Evolutionary conservation across 768 basidiomycete genomes (phyloP), one percentile per base, ranked within the genome.

Genomic region (Auricularia cornea): DNA sequence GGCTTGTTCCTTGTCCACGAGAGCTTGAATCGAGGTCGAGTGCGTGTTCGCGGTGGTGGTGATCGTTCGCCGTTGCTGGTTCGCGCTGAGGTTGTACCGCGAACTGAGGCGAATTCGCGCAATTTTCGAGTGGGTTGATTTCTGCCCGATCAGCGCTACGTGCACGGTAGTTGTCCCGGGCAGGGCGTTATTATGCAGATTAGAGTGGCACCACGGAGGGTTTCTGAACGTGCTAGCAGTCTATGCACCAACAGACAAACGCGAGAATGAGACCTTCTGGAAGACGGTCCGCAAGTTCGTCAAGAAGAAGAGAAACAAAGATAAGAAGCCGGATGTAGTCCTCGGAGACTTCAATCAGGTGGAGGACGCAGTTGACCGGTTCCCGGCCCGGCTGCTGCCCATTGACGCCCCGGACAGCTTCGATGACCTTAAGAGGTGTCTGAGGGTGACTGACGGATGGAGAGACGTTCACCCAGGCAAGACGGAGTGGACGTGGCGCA

Each of bases 331-430:
- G 0, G 65, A 68, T 32, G 28, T 67, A 1, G 20, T 71, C 0
- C 56, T 63, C 0, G 69, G 66, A 0, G 69, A 71, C 62, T 62
- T 63, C 28, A 70, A 71, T 32, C 59, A 69, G 3, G 67, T 70
- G 2, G 64, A 70, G 51, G 68, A 70, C 11, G 29, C 16, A 0
- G 59, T 70, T 20, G 70, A 71, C 48, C 59, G 68, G 0, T 32
- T 66, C 16, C 69, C 70, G 26, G 33, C 28, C 20, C 3, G 4
- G 18, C 6, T 48, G n/a, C 18, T 4, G 6, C 14, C 6, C 18
- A 48, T 48, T 23, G 44, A 48, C 18, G 44, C 44, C 4, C 44
- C 44, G 3, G 44, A 5, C 3, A 8, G 6, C 44, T 48, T 48
- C 18, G 44, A 48, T 23, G 18, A 48, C 44, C 44, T 48, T 3